Base-by-base conservation (phyloP, 1,284 basidiomycete genomes). In the Cryptococcus maquisensis region DNA sequence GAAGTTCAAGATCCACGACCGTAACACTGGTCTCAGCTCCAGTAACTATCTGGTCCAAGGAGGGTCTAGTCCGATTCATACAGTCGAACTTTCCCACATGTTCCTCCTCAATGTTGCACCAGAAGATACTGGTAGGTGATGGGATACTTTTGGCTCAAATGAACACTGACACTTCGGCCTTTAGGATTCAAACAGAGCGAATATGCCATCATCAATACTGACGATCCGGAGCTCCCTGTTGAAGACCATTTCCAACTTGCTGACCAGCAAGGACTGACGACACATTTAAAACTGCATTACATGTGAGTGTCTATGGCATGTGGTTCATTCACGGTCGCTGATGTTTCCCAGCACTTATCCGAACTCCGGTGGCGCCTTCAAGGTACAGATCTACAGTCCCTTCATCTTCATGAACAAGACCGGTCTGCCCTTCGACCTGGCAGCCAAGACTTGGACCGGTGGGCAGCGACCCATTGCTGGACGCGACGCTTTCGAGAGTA, bases 331-430 rank as follows among this genome's bases (percentile, higher is more conserved):
- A 18, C n/a, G 8, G 24, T 18, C 16, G 45, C 45, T 57, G 54
- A 57, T 46, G 3, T 37, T 47, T 38, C 57, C 3, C 51, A 90
- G 86, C 48, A 86, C 86, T 41, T 91, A 90, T 74, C 85, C 90
- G 3, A 84, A 97, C 56, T 90, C 93, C 12, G 96, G 95, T 3
- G 94, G 96, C n/a, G 93, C 95, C 1, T 96, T 97, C 82, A 95
- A 91, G 75, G 90, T 98, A 1, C 95, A 98, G 74, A 86, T 99
- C 51, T 98, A 93, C 72, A 86, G 85, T 62, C 94, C 96, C 3
- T 98, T 89, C 72, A 80, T 98, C 49, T 79, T 98, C 48, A 78
- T 97, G 72, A 99, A 99, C 78, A 97, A 97, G 80, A 92, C 92
- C 0, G 88, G 87, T 1, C 76, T 95, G 47, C 87, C 92, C 1